Conservation (phyloP, 148 eudicot genomes). For the Diospyros lotus region DNA sequence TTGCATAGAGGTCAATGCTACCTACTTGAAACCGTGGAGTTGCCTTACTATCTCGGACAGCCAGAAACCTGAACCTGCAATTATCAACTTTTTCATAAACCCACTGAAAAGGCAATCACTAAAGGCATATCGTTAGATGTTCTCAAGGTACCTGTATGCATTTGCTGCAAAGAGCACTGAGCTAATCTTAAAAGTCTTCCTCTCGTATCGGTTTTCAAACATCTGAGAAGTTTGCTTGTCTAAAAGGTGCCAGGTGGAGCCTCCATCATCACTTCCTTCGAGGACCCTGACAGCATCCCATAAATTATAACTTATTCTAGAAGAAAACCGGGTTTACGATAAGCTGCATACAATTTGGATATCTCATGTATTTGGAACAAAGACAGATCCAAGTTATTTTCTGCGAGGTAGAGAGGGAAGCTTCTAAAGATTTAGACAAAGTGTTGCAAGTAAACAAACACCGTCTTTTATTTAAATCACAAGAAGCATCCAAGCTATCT, state of each 20-base stretch:
- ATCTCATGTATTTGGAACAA: neutral
- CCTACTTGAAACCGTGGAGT: constrained; percentile 83
- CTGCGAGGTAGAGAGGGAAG: too few species aligned
- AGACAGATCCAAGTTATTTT: too few species aligned
- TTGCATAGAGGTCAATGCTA: constrained; percentile 72
- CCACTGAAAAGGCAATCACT: neutral
- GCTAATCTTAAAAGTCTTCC: constrained; percentile 48
- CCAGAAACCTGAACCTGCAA: constrained; percentile 68
- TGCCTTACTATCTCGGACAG: constrained; percentile 54
- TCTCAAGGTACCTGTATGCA: constrained; percentile 61
- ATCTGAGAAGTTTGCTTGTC: constrained; percentile 67
- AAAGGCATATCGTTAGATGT: neutral
- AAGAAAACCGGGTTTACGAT: neutral
- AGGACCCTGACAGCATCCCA: constrained; percentile 50
- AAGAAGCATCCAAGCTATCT: neutral
- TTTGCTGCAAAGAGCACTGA: constrained; percentile 42
- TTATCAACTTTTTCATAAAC: constrained; percentile 2
- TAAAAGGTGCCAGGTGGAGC: constrained; percentile 66
- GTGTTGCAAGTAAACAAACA: neutral
- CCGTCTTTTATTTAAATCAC: neutral
- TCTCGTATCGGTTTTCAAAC: constrained; percentile 67
- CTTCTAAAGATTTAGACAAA: too few species aligned
- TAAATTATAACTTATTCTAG: neutral
- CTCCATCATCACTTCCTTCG: constrained; percentile 86
- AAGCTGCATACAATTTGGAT: neutral